Evolutionary conservation across 2,329 filamentous ascomycete species (phyloP), one percentile per base, ranked within the genome.

Genomic region (Macrophomina phaseolina): DNA sequence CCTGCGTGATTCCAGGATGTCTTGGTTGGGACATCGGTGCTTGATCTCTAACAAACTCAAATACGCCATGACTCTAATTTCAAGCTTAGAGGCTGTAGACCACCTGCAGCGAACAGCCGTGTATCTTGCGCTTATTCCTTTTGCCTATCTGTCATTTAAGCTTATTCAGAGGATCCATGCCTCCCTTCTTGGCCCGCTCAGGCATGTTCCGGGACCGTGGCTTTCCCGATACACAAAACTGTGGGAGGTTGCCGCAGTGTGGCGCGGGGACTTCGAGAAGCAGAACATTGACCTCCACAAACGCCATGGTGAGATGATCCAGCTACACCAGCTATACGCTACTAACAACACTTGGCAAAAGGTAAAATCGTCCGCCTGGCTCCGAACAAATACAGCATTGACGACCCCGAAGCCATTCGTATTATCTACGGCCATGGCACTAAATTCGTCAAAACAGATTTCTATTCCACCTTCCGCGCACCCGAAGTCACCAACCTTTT

Each of bases 381-480:
- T 0, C 76, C 75, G 0, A 71, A 69, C 12, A 74, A 77, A 67
- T 73, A 77, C 11, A 71, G 69, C 12, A 68, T 78, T 18, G 69
- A 73, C 30, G 75, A 77, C 63, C 71, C 74, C 9, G 68, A 73
- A 36, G 70, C 71, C n/a, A 72, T 77, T 63, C 73, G 72, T 38
- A 71, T 72, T 38, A 77, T 77, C 18, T 73, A 77, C 58, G 73
- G 71, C 52, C 73, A 62, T 23, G 58, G 58, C 40, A 85, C 85
- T 9, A 58, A 58, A 1, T 87, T 88, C 65, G 72, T 75, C 0
- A 88, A 88, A 71, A 79, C 83, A 0, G 70, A 73, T 0, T 82
- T 79, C 67, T 88, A 88, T 16, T 7, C n/a, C 5, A 5, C 42
- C 3, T 48, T 48, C 58, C 9, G 58, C 6, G 45, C 16, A 12